Evolutionary conservation across 2,329 filamentous ascomycete species (phyloP), one percentile per base, ranked within the genome.

Genomic region (Boeremia lycopersici): DNA sequence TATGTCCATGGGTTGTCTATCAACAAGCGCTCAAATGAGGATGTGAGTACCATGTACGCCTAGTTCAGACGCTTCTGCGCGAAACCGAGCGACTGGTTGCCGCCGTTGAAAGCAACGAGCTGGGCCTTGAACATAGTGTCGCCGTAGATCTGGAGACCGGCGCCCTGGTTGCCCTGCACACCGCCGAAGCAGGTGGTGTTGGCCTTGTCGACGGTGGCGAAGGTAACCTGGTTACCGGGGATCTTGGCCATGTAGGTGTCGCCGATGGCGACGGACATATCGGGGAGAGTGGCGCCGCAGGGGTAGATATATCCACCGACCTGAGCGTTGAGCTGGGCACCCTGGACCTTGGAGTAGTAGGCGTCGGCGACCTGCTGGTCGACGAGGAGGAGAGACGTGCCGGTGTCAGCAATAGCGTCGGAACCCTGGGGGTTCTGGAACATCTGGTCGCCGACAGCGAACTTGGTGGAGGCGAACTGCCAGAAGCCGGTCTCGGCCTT

Each of bases 401-500:
- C 87, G 1, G 79, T 81, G 65, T 81, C 79, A 55, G 77, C 78
- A 51, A 81, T 81, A 62, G 77, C 77, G 10, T 76, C 72, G 40
- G 68, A 73, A 41, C 70, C 77, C 57, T 58, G 69, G 9, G 82
- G 83, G 74, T 86, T 84, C 29, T 79, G 76, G 51, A 84, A 81
- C 33, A 79, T 77, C 71, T 83, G 77, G 56, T 78, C 78, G 25
- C 79, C 82, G 50, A 91, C 78, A 15, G 77, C 76, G 67, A 87
- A 89, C 40, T 77, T 76, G 23, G 78, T 78, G 6, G 83, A 85
- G 12, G 79, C 68, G 67, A 90, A 85, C 68, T 88, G 79, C 89
- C 89, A 92, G 78, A 87, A 91, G 8, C 89, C 89, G 29, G 79
- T 75, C 10, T 79, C 80, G 15, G 79, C 80, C 68, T 90, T 83